A percentile compares a stretch with the other conserved stretches of the same genome.
Conservation (phyloP, 139 green algal genomes). For the Haematococcus sp. region DNA sequence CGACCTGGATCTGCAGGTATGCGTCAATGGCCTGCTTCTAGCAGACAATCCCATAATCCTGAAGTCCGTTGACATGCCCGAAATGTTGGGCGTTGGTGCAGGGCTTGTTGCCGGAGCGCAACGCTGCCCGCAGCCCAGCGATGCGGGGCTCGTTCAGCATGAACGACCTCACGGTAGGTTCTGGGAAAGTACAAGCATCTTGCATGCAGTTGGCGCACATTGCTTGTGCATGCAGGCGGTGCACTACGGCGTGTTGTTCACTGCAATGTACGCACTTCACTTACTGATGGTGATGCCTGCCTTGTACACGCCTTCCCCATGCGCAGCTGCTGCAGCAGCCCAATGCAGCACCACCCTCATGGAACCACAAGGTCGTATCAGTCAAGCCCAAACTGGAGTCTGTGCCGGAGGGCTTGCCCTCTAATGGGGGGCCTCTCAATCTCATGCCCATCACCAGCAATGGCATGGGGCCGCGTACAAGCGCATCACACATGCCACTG, state of each 20-base stretch:
- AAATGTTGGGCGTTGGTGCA: too few relatives aligned
- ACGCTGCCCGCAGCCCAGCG: neutral
- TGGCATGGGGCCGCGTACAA: too few relatives aligned
- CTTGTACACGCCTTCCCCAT: neutral
- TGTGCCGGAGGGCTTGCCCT: slow-evolving; percentile 11
- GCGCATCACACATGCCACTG: too few relatives aligned
- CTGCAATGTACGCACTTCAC: neutral
- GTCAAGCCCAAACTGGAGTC: slow-evolving; percentile 15
- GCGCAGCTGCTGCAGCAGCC: slow-evolving; percentile 8
- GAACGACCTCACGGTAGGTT: slow-evolving; percentile 11
- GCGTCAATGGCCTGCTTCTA: too few relatives aligned
- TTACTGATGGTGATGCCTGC: neutral
- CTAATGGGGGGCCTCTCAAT: slow-evolving; percentile 9
- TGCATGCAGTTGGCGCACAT: too few relatives aligned
- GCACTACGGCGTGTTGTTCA: neutral
- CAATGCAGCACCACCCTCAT: neutral
- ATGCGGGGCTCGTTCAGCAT: slow-evolving; percentile 17
- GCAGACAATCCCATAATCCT: too few relatives aligned
- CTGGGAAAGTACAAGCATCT: neutral
- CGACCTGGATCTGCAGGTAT: too few relatives aligned
- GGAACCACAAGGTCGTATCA: slow-evolving; percentile 16
- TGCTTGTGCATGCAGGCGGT: too few relatives aligned
- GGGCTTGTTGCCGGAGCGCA: too few relatives aligned
- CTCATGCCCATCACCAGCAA: slow-evolving; percentile 6
- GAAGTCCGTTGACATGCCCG: too few relatives aligned